A percentile compares a stretch with the other conserved stretches of the same genome.
phyloP scores from a whole-genome alignment of 345 rosid species.

The Viola odorata region DNA sequence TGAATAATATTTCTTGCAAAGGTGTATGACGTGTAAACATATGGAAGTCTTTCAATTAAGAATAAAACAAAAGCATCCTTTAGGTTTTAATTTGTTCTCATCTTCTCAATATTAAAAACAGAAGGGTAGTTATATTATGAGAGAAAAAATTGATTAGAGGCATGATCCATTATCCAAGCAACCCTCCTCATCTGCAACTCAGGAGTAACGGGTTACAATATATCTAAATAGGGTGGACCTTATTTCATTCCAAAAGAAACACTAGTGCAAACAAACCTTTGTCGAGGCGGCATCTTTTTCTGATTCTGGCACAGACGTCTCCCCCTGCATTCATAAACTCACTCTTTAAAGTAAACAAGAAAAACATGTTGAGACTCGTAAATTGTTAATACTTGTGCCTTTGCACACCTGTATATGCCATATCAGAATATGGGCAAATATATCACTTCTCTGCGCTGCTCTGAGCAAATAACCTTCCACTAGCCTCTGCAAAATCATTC shows the following conservation, averaged over 20 bases:
- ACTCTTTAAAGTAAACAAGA: background rate
- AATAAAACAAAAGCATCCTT: no score
- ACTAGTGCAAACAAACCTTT: conserved; percentile 40
- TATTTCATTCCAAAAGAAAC: background rate
- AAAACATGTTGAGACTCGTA: conserved; percentile 4
- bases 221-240: background rate
- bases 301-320: conserved; percentile 53
- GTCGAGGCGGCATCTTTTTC: conserved; percentile 53
- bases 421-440: conserved; percentile 94
- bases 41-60: no score
- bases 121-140: no score
- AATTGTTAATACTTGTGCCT: conserved; percentile 8
- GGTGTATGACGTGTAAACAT: no score
- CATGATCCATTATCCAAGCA: background rate
- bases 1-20: no score
- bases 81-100: no score
- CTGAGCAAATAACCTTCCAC: conserved; percentile 97
- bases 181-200: background rate
- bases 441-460: conserved; percentile 94
- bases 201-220: background rate
- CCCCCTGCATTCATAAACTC: conserved; percentile 63
- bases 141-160: no score
- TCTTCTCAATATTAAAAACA: no score
- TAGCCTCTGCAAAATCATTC: conserved; percentile 50
- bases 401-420: conserved; percentile 89